These are phyloP conservation scores for Kwoniella sp. DNA, from an alignment of 768 basidiomycete genomes.

Conservation along the genomic window DNA sequence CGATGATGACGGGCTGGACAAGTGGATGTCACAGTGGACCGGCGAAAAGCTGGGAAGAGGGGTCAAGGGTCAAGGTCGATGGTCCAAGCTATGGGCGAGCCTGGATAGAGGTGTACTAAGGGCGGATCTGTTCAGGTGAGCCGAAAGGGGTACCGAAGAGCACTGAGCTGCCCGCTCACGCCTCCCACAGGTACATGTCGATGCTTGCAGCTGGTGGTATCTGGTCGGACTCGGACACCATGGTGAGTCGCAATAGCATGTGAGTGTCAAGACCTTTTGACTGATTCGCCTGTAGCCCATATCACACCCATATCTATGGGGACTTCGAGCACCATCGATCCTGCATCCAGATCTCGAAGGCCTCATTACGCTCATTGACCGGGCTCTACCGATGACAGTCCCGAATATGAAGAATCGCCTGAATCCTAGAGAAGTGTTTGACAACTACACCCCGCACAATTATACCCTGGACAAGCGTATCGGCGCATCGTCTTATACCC, in stretches of 20 bases:
- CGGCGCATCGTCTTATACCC: neutral
- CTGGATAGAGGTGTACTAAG: slow-evolving; percentile 15
- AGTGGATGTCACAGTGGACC: slow-evolving; percentile 20
- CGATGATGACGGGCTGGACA: slow-evolving; percentile 20
- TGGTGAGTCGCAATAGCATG: slow-evolving; percentile 5
- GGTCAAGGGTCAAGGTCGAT: slow-evolving; percentile 2
- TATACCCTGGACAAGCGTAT: neutral
- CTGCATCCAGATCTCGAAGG: slow-evolving; percentile 13
- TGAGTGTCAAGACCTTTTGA: neutral
- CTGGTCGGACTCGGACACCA: slow-evolving; percentile 24
- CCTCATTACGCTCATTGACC: slow-evolving; percentile 5
- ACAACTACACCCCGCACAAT: slow-evolving; percentile 1
- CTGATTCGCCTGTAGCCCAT: slow-evolving; percentile 12
- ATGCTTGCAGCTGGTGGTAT: slow-evolving; percentile 18
- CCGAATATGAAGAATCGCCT: neutral
- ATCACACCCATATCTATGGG: slow-evolving; percentile 27
- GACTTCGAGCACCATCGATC: slow-evolving; percentile 7
- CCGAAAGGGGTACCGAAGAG: neutral
- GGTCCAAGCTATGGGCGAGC: slow-evolving; percentile 14
- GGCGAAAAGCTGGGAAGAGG: slow-evolving; percentile 6
- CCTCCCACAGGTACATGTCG: slow-evolving; percentile 11
- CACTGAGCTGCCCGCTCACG: no score
- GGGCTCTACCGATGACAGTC: neutral
- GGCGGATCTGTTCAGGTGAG: slow-evolving; percentile 21
- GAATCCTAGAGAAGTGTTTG: neutral